Base-by-base conservation (phyloP, 1,284 basidiomycete species). In the Ustilago trichophora region DNA sequence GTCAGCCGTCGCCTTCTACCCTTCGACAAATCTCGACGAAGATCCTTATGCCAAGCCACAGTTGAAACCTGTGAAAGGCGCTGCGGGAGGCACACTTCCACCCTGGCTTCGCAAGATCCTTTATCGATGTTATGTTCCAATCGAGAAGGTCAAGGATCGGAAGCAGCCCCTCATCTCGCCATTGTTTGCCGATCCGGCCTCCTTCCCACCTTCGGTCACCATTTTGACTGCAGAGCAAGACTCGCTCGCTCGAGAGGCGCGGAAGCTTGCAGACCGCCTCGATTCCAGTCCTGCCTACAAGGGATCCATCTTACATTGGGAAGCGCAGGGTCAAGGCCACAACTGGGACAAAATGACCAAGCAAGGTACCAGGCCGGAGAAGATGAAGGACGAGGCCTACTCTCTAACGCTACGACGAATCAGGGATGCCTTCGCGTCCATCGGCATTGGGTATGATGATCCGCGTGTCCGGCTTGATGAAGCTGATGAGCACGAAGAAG, bases 331-430 rank as follows among this genome's bases (percentile, higher is more conserved):
- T 11, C 67, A 74, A 32, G 72, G 72, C 3, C 72, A 74, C 53
- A 59, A 58, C 32, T 72, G 69, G 72, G 72, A 74, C 32, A 72
- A 74, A 33, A 72, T 74, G 68, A 56, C 55, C 9, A 50, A 65
- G 29, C 18, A 43, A 26, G 59, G 52, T 7, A 40, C 53, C 6
- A 19, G 31, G 12, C 45, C 69, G 10, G 72, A 42, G 8, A 52
- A 59, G 42, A 12, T 67, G 32, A 63, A 56, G 26, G 46, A 66
- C 10, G 57, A 72, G n/a, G 68, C 64, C 3, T 74, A 74, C 34
- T 25, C 37, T 5, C 29, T 70, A 29, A 45, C 55, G 10, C 21
- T 62, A 5, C n/a, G 40, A n/a, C 38, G 65, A 15, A 48, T 74
- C 13, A 36, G 66, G 7, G 54, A 55, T 27, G 57, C 63, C 0